These are phyloP conservation scores for Aspergillus sp. DNA, from an alignment of 2,329 filamentous ascomycete species.

Conservation along the genomic window DNA sequence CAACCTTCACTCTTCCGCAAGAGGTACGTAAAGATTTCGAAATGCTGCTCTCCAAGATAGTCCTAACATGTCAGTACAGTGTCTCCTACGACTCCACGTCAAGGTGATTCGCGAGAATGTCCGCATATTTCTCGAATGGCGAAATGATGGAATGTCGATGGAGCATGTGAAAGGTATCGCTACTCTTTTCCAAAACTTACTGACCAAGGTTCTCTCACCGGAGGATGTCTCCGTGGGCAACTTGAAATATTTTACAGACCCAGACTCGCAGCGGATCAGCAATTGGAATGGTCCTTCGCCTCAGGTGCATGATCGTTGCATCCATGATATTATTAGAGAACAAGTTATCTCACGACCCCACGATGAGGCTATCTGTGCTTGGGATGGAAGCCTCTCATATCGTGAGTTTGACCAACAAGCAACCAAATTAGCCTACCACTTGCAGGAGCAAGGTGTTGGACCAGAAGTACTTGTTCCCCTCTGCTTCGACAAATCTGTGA, in stretches of 20 bases:
- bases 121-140: constrained; percentile 40
- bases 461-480: constrained; percentile 38
- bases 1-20: constrained; percentile 32
- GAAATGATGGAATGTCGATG: constrained; percentile 36
- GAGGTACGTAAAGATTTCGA: constrained; percentile 23
- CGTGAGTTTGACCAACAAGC: constrained; percentile 37
- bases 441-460: constrained; percentile 42
- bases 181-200: constrained; percentile 54
- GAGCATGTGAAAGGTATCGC: constrained; percentile 48
- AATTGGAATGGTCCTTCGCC: constrained; percentile 52
- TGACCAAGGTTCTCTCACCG: constrained; percentile 48
- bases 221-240: constrained; percentile 46
- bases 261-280: constrained; percentile 56
- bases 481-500: constrained; percentile 45
- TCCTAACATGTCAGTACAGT: constrained; percentile 20
- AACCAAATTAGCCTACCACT: constrained; percentile 36
- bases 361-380: constrained; percentile 36
- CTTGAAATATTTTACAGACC: constrained; percentile 56
- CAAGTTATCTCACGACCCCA: constrained; percentile 36
- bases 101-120: constrained; percentile 35
- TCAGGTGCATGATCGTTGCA: constrained; percentile 39
- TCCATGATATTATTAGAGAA: constrained; percentile 39
- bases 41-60: no score
- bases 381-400: constrained; percentile 42
- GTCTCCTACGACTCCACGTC: constrained; percentile 36